Percentiles rank a stretch among this genome's conserved stretches.
phyloP scores from a whole-genome alignment of 495 filamentous ascomycete genomes.

The Talaromyces proteolyticus region DNA sequence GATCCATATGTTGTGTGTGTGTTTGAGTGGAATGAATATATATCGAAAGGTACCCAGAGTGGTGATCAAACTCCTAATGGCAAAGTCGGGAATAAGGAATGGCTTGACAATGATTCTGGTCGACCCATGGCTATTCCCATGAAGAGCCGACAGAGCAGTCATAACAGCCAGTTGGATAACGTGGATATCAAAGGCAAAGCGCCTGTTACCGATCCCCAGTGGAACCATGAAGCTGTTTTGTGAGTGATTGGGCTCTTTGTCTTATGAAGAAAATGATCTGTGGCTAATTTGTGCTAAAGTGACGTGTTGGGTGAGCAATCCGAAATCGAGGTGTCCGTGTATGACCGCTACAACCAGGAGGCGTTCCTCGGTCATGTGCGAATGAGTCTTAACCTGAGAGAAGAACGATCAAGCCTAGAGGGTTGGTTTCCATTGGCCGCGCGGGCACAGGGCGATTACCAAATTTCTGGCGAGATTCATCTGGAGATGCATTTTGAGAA shows the following conservation, averaged over 20 bases:
- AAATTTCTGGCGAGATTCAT: constrained; percentile 86
- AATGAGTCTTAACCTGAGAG: constrained; percentile 60
- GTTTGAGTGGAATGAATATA: constrained; percentile 93
- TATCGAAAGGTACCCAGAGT: constrained; percentile 74
- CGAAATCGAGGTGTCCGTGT: constrained; percentile 88
- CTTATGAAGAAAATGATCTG: constrained; percentile 2
- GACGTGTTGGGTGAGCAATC: constrained; percentile 92
- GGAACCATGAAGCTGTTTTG: constrained; percentile 95
- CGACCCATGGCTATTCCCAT: constrained; percentile 92
- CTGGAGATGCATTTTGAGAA: constrained; percentile 81
- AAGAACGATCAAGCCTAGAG: constrained; percentile 64
- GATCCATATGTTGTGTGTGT: constrained; percentile 96
- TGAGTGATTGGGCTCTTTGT: constrained; percentile 42
- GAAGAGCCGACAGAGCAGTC: constrained; percentile 90
- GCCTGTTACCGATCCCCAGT: constrained; percentile 81
- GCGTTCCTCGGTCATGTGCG: constrained; percentile 89
- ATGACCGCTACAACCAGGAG: constrained; percentile 80
- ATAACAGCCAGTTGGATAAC: constrained; percentile 72
- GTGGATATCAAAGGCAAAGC: constrained; percentile 59
- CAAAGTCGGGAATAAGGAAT: constrained; percentile 45
- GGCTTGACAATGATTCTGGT: constrained; percentile 66
- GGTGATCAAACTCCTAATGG: constrained; percentile 30
- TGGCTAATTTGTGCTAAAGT: constrained; percentile 39
- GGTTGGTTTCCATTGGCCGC: constrained; percentile 81
- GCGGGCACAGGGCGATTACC: constrained; percentile 56